Evolutionary conservation across 2,329 filamentous ascomycete genomes (phyloP).

Genomic region (Biscogniauxia mediterranea): DNA sequence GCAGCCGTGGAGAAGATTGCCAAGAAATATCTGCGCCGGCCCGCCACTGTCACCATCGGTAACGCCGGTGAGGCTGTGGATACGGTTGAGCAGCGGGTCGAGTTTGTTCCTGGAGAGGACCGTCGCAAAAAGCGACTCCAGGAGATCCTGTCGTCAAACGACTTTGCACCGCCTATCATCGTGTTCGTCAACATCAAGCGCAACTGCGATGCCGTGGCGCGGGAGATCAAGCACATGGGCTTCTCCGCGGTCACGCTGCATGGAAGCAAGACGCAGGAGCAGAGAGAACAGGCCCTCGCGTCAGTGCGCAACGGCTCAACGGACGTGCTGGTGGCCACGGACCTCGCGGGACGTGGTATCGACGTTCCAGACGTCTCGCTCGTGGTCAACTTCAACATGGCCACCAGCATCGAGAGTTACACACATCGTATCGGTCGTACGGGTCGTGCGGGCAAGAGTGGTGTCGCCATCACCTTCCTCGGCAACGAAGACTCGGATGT

Average conservation of each 20-base stretch:
- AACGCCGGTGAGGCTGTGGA: conserved; percentile 95
- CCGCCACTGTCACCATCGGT: conserved; percentile 91
- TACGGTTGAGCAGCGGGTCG: conserved; percentile 94
- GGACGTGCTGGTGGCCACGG: conserved; percentile 90
- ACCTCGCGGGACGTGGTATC: conserved; percentile 94
- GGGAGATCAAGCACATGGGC: conserved; percentile 92
- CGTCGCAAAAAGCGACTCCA: conserved; percentile 94
- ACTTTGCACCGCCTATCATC: conserved; percentile 88
- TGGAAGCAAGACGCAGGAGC: conserved; percentile 95
- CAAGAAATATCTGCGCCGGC: conserved; percentile 91
- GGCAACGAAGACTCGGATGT: conserved; percentile 87
- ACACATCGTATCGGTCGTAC: conserved; percentile 96
- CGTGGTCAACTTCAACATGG: conserved; percentile 99
- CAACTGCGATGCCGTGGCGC: conserved; percentile 92
- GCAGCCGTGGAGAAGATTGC: conserved; percentile 89
- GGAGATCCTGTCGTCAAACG: conserved; percentile 78
- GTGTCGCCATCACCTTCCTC: conserved; percentile 94
- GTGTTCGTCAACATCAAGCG: conserved; percentile 99
- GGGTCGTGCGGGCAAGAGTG: conserved; percentile 93
- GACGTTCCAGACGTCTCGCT: conserved; percentile 92
- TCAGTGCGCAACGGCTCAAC: conserved; percentile 78
- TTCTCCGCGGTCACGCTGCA: conserved; percentile 88
- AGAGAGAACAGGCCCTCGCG: conserved; percentile 87
- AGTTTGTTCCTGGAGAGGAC: conserved; percentile 87
- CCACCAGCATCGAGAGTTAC: conserved; percentile 86